A percentile compares a stretch with the other conserved stretches of the same genome.
Conservation (phyloP, 139 green algal genomes). For the Pleodorina starrii region DNA sequence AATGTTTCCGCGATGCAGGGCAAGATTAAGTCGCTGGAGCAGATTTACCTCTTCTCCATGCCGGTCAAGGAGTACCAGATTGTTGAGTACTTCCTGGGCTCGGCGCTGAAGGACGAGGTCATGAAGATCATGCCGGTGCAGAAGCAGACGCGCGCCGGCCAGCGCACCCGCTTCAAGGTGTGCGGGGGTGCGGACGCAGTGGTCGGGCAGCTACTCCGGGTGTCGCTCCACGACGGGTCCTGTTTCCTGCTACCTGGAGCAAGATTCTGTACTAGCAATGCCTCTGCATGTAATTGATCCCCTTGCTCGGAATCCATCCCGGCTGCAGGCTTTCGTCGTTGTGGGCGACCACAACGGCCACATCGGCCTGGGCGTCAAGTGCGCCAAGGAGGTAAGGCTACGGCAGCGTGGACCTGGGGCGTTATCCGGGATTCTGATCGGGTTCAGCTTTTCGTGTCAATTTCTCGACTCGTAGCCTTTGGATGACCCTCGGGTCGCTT, state of each 20-base stretch:
- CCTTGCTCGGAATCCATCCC: no score
- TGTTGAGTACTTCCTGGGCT: conserved; percentile 91
- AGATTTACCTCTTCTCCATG: conserved; percentile 99
- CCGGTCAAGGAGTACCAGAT: conserved; percentile 99
- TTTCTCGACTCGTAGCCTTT: no score
- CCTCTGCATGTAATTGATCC: no score
- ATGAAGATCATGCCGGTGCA: conserved; percentile 99
- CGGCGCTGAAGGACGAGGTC: conserved; percentile 94
- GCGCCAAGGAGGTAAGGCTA: conserved; percentile 96
- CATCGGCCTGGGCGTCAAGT: conserved; percentile 99
- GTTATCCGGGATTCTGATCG: no score
- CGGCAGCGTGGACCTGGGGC: no score
- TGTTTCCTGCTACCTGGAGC: no score
- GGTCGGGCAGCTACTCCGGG: no score
- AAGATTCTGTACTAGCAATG: no score
- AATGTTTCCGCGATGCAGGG: conserved; percentile 74
- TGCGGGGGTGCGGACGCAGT: no score
- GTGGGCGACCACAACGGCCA: conserved; percentile 99
- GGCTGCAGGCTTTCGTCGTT: conserved; percentile 94
- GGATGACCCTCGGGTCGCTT: no score
- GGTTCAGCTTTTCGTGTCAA: no score
- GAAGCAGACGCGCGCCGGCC: conserved; percentile 99
- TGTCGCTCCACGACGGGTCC: no score
- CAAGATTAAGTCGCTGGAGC: conserved; percentile 99
- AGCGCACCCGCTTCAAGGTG: conserved; percentile 99